Percentiles rank a stretch among this genome's conserved stretches.
Evolutionary conservation across 306 rosid genomes (phyloP).

Genomic region (Sphenostylis stenocarpa): DNA sequence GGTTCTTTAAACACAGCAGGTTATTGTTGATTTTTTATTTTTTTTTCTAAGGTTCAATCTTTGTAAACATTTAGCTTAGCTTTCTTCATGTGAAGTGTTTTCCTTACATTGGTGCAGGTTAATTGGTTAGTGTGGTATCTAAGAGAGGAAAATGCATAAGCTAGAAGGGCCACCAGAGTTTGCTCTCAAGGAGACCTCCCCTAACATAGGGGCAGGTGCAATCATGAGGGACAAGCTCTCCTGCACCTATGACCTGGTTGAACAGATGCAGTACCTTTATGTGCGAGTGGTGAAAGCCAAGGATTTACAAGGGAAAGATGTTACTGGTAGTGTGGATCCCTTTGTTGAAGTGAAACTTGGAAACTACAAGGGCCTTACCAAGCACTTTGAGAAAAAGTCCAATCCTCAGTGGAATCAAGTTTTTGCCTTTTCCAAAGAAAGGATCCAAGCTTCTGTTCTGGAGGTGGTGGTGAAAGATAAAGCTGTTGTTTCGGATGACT

Average conservation of each 20-base stretch:
- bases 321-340: constrained; percentile 71
- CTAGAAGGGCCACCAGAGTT: constrained; percentile 56
- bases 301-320: constrained; percentile 75
- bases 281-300: constrained; percentile 79
- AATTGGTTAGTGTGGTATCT: constrained; percentile 16
- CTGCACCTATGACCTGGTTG: constrained; percentile 81
- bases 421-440: constrained; percentile 77
- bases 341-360: constrained; percentile 84
- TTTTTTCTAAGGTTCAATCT: neutral
- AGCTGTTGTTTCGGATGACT: constrained; percentile 61
- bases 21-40: neutral
- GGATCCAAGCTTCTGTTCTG: constrained; percentile 69
- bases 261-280: constrained; percentile 82
- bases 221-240: constrained; percentile 67
- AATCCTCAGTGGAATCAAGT: constrained; percentile 78
- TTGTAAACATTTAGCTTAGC: neutral
- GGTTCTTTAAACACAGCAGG: neutral
- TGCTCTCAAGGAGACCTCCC: constrained; percentile 72
- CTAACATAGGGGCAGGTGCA: constrained; percentile 69
- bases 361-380: constrained; percentile 72
- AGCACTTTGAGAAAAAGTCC: constrained; percentile 71
- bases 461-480: constrained; percentile 76
- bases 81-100: constrained; percentile 20
- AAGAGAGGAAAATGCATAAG: constrained; percentile 59
- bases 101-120: constrained; percentile 15